Evolutionary conservation across 257 asterid species (phyloP), one percentile per base, ranked within the genome.

Genomic region (Cynanchum wilfordii): DNA sequence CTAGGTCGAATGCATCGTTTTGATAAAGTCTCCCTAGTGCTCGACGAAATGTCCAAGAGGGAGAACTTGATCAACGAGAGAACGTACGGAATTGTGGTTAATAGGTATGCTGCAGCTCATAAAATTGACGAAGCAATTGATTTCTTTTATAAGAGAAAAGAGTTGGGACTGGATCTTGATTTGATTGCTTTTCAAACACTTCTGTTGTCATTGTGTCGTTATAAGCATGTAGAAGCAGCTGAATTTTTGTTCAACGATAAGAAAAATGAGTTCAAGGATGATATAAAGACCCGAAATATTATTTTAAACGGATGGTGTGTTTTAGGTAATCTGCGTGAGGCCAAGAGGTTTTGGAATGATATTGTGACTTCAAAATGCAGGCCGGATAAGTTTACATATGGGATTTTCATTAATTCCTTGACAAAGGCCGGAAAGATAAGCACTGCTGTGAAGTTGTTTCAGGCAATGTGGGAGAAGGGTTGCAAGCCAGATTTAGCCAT

Each of bases 291-390:
- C 0, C 79, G 96, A 87, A 93, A 93, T 68, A 89, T 93, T 25
- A 84, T 93, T 60, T 81, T 93, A 3, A 87, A 88, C 55, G 97
- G 98, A 17, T 93, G 97, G 98, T 90, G 98, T 42, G 80, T 90
- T 70, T 45, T 85, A 73, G 93, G 97, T 40, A 87, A 95, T 79
- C 83, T 89, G 30, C 88, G 84, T 1, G 96, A 93, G 25, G 87
- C 92, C 4, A 93, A 86, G 89, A 85, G 98, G 82, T 82, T 93
- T 42, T 93, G 97, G 96, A 89, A 82, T 69, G 91, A 89, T 63
- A 90, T 86, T 11, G 68, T 87, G 44, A 59, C 75, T 24, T 93
- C 95, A n/a, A 68, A 71, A 7, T 77, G 81, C 82, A 86, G 77
- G 59, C 95, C 91, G 0, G 93, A 93, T 77, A 82, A 70, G 72